A percentile compares a stretch with the other conserved stretches of the same genome.
Conservation (phyloP, 768 basidiomycete species). For the Xerocomus potaroensis region DNA sequence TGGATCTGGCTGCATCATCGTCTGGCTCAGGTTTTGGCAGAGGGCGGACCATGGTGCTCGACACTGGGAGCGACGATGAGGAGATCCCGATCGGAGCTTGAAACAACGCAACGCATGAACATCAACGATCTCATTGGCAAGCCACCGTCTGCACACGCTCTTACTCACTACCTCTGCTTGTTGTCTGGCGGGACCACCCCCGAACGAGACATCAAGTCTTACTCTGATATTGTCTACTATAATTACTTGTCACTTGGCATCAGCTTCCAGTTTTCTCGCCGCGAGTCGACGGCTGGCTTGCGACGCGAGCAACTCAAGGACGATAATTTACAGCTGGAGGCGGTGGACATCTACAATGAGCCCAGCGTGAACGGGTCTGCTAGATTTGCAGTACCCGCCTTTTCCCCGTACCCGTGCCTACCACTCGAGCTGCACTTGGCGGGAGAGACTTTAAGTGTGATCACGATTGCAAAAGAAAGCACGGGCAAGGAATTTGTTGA, state of each 20-base stretch:
- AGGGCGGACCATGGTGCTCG: constrained; percentile 20
- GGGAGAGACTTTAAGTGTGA: constrained; percentile 33
- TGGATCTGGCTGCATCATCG: constrained; percentile 6
- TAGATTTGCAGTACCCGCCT: constrained; percentile 33
- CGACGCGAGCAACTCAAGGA: constrained; percentile 46
- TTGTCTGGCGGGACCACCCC: constrained; percentile 27
- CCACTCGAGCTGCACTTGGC: constrained; percentile 48
- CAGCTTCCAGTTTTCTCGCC: constrained; percentile 75
- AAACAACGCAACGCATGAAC: constrained; percentile 14
- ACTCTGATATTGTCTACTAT: constrained; percentile 81
- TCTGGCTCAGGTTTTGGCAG: constrained; percentile 16
- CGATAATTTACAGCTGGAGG: constrained; percentile 54
- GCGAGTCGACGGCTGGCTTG: constrained; percentile 49
- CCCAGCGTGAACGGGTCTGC: constrained; percentile 35
- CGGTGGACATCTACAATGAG: constrained; percentile 81
- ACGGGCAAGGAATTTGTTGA: constrained; percentile 77
- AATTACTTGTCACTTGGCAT: constrained; percentile 79
- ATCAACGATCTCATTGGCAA: constrained; percentile 45
- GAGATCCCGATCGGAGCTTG: constrained; percentile 21
- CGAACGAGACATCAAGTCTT: constrained; percentile 67
- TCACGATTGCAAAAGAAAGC: constrained; percentile 46
- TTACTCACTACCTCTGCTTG: constrained; percentile 41
- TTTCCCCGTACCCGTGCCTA: constrained; percentile 51
- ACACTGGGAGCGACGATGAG: constrained; percentile 8
- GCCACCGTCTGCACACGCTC: constrained; percentile 42